Base-by-base conservation (phyloP, 2,329 filamentous ascomycete species). In the Fusarium nanum region DNA sequence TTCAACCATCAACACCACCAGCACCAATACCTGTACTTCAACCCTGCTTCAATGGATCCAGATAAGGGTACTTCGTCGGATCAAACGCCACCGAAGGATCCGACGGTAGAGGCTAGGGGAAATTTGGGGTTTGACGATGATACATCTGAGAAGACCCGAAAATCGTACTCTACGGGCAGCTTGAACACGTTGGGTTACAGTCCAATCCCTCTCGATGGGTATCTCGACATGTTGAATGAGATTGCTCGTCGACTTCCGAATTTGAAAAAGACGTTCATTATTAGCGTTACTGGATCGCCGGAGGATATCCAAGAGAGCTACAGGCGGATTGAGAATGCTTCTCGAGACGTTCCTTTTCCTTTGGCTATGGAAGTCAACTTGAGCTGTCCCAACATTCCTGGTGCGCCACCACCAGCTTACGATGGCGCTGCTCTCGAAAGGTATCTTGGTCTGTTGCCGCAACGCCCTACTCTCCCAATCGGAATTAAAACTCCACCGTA, bases 401-500 rank as follows among this genome's bases (percentile, higher is more conserved):
- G 82, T 20, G 85, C 86, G 48, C 89, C 92, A 1, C 92, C 92
- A 2, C 91, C 92, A 8, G 92, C 92, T 0, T 94, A 94, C 76
- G 84, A 87, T 10, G 78, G 82, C 0, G 68, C 70, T 0, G 81
- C 84, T 0, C 76, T 94, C 5, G 68, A 76, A 0, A 78, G 79
- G 7, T 93, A 93, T 66, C 79, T 94, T 3, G 68, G 71, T 2
- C 79, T 81, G 0, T 78, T 92, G 1, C 78, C 81, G 0, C 42
- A 67, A 0, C 67, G 76, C 5, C 79, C 83, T 8, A 55, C 10
- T 9, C 65, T 85, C 18, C 78, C 85, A 4, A 70, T 84, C 12
- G 92, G 92, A 0, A 83, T 94, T 68, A 95, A 95, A 76, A 90
- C 88, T 2, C 92, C 92, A 7, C 92, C 92, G 0, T 94, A 93